phyloP scores from a whole-genome alignment of 1,284 basidiomycete genomes.

The Ustilago bromivora region DNA sequence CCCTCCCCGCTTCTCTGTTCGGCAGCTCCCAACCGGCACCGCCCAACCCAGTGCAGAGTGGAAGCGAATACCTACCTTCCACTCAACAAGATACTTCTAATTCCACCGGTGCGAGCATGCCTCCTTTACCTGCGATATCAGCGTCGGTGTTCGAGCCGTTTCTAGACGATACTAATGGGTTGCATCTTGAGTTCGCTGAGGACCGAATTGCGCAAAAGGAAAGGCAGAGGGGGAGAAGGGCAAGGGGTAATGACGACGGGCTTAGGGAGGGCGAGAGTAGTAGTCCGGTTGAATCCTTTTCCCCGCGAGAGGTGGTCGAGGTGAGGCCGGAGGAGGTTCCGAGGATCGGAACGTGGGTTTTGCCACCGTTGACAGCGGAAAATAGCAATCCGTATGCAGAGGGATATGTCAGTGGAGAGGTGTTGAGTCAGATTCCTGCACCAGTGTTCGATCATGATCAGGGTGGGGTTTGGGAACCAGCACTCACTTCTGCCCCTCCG shows the following conservation, averaged over 20 bases:
- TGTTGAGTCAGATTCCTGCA: constrained; percentile 39
- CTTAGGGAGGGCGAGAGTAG: neutral
- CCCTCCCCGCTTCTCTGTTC: constrained; percentile 17
- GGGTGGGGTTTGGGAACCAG: neutral
- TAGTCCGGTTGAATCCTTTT: constrained; percentile 46
- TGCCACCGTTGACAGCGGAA: constrained; percentile 35
- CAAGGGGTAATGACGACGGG: neutral
- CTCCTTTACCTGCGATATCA: constrained; percentile 27
- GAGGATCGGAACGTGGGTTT: constrained; percentile 34
- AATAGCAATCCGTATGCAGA: constrained; percentile 26
- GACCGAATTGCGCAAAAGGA: constrained; percentile 3
- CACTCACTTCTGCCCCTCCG: neutral
- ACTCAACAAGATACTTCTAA: constrained; percentile 17
- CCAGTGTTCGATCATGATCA: neutral
- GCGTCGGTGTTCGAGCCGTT: constrained; percentile 37
- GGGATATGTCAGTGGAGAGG: constrained; percentile 26
- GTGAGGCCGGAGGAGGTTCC: constrained; percentile 28
- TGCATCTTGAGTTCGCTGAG: constrained; percentile 32
- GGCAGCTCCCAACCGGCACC: neutral
- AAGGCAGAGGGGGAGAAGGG: neutral
- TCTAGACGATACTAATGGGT: constrained; percentile 42
- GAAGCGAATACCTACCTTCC: constrained; percentile 27
- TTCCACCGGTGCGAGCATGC: constrained; percentile 2
- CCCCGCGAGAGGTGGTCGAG: constrained; percentile 13
- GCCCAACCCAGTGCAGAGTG: neutral